phyloP scores from a whole-genome alignment of 2,329 filamentous ascomycete species.

The Biscogniauxia marginata region DNA sequence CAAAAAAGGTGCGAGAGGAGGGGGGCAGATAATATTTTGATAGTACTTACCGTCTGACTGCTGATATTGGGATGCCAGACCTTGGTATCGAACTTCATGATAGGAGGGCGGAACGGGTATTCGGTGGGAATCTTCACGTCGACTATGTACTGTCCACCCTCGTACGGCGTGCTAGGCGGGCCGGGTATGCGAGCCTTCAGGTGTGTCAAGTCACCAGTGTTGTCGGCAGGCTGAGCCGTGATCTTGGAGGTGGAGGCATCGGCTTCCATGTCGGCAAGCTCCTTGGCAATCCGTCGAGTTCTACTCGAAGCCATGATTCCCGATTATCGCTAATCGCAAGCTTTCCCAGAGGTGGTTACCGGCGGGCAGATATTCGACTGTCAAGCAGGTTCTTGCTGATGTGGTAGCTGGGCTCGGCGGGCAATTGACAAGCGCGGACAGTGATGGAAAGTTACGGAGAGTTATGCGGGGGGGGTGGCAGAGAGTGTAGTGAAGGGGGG shows the following conservation, averaged over 20 bases:
- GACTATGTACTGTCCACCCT: slow-evolving; percentile 77
- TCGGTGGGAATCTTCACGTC: slow-evolving; percentile 84
- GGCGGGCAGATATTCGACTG: too few relatives aligned
- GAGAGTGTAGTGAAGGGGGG: too few relatives aligned
- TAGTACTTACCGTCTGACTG: slow-evolving; percentile 82
- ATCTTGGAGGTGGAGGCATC: slow-evolving; percentile 74
- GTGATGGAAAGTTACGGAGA: too few relatives aligned
- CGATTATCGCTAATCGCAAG: slow-evolving; percentile 2
- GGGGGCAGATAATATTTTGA: too few relatives aligned
- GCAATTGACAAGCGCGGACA: too few relatives aligned
- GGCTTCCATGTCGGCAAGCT: slow-evolving; percentile 70
- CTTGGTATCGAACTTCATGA: slow-evolving; percentile 88
- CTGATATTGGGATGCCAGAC: slow-evolving; percentile 98
- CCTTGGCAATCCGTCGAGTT: slow-evolving; percentile 67
- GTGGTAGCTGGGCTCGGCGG: too few relatives aligned
- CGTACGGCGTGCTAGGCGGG: slow-evolving; percentile 90
- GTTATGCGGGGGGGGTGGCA: too few relatives aligned
- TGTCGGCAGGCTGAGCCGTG: slow-evolving; percentile 61
- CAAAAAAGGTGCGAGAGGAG: too few relatives aligned
- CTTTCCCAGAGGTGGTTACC: not conserved
- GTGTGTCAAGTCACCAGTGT: slow-evolving; percentile 69
- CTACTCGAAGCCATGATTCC: slow-evolving; percentile 49
- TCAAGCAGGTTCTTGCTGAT: too few relatives aligned
- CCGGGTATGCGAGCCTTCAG: slow-evolving; percentile 81
- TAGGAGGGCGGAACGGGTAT: slow-evolving; percentile 90